Evolutionary conservation across 78 protist genomes (phyloP).

Genomic region (Diacronema lutheri): DNA sequence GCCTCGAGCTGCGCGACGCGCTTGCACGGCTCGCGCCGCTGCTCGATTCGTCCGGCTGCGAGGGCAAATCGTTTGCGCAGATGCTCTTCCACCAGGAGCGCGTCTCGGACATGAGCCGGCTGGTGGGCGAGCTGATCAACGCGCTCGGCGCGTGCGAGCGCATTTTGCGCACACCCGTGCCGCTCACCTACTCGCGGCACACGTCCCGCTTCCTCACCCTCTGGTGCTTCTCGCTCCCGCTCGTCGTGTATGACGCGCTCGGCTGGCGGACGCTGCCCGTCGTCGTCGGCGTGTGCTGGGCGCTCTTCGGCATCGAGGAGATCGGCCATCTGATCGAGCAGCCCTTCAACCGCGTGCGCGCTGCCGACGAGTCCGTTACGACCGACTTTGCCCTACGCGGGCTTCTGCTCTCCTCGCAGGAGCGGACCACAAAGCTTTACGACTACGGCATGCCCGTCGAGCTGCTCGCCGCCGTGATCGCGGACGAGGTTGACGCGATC

Average conservation of each 20-base stretch:
- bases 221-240: not conserved
- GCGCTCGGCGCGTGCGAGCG: constrained; percentile 1
- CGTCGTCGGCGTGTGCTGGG: not conserved
- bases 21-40: not conserved
- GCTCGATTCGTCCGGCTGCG: too few species aligned
- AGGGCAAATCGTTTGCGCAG: too few species aligned
- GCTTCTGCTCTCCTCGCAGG: too few species aligned
- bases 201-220: not conserved
- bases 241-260: not conserved
- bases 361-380: too few species aligned
- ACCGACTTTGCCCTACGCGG: too few species aligned
- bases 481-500: too few species aligned
- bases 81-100: too few species aligned
- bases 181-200: constrained; percentile 16
- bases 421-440: too few species aligned
- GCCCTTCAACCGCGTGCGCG: not conserved
- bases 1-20: too few species aligned
- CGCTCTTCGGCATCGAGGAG: constrained; percentile 3
- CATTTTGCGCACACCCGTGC: not conserved
- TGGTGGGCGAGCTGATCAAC: not conserved
- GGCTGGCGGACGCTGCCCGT: not conserved
- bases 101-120: not conserved
- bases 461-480: too few species aligned
- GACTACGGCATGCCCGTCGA: too few species aligned
- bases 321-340: constrained; percentile 24